Evolutionary conservation across 345 rosid species (phyloP), one percentile per base, ranked within the genome.

Genomic region (Combretum micranthum): DNA sequence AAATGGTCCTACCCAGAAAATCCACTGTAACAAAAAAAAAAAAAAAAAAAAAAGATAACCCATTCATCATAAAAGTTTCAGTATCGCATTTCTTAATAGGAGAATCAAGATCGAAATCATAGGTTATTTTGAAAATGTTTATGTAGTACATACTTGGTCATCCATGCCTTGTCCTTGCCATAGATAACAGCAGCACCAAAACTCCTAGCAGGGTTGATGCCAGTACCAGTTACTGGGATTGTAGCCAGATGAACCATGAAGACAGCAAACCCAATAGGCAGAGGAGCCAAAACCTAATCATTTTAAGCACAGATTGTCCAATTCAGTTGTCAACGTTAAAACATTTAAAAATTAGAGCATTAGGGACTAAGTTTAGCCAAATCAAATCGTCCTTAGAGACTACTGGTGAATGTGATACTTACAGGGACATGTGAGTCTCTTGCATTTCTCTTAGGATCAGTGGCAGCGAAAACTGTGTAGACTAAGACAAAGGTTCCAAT

Each of bases 181-280:
- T 57, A 83, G 64, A 90, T 87, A 16, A 90, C 96, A 37, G 97
- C 97, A 53, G 97, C 97, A 50, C 97, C 97, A 8, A 90, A 85
- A 58, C 97, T 90, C 75, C 97, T 87, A 10, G 97, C 97, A 15
- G 97, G 97, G 77, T 90, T 90, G 68, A 90, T 90, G 46, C 97
- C 96, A 16, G 97, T 90, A 39, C 97, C 97, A 21, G 96, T 87
- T 61, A 90, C 68, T 8, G 97, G 97, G 52, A 90, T 90, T 3
- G 97, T 90, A 26, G 96, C 96, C 53, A 90, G 70, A 49, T 90
- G 97, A 62, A 90, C 97, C 96, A 87, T 87, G 75, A 90, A 90
- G 71, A 90, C 97, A 18, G 97, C 97, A 57, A 90, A 90, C 67
- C 97, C 97, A 45, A 90, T 90, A 0, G 97, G 96, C 15, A 87